A percentile compares a stretch with the other conserved stretches of the same genome.
Evolutionary conservation across 106 monocot species (phyloP).

Genomic region (Phalaenopsis equestris): DNA sequence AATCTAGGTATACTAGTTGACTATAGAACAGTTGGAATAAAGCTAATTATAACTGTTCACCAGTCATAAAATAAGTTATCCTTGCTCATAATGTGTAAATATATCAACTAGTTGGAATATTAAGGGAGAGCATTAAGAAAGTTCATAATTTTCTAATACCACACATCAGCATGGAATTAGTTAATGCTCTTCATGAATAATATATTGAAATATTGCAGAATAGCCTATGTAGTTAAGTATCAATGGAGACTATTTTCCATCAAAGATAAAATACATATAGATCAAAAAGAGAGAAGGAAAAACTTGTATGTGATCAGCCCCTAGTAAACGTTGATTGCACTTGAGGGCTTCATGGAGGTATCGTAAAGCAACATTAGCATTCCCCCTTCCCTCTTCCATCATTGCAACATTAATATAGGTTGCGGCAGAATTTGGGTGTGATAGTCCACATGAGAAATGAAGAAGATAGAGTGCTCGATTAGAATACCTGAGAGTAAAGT

Average conservation of each 20-base stretch:
- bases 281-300: neutral
- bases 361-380: conserved; percentile 86
- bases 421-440: conserved; percentile 95
- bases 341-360: conserved; percentile 94
- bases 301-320: conserved; percentile 95
- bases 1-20: neutral
- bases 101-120: neutral
- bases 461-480: conserved; percentile 92
- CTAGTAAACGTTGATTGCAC: conserved; percentile 87
- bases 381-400: conserved; percentile 99
- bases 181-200: neutral
- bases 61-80: neutral
- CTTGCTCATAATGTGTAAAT: neutral
- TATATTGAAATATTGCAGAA: neutral
- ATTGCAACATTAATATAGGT: conserved; percentile 98
- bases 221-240: neutral
- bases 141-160: neutral
- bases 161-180: neutral
- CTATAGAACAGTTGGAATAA: neutral
- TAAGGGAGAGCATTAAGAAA: neutral
- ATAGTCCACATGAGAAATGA: conserved; percentile 88
- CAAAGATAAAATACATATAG: neutral
- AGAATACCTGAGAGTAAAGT: conserved; percentile 48
- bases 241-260: neutral
- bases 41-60: neutral